Base-by-base conservation (phyloP, 768 basidiomycete species). In the Pluteus cervinus region DNA sequence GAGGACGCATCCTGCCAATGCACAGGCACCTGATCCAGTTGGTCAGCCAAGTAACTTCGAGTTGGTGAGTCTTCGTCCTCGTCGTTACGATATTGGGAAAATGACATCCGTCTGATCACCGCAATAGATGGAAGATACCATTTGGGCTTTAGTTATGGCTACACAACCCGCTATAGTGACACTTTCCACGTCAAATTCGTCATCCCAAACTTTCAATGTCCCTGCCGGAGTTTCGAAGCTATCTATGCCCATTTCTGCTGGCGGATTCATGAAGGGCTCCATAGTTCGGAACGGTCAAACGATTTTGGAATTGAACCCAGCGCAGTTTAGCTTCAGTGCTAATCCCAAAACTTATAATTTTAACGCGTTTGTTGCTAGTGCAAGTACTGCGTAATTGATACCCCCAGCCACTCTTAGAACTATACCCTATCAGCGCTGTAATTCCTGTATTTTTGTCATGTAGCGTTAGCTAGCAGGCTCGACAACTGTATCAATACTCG, bases 141-240 rank as follows among this genome's bases (percentile, higher is more conserved):
- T 84, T 16, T 88, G 85, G 81, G 83, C 65, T 5, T 64, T 85
- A n/a, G 71, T 81, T 4, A 62, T 86, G 45, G 65, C 79, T 12
- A 75, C 73, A 8, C 69, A 64, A 5, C 61, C 78, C 3, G 72
- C 69, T 1, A 73, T 53, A 10, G 78, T 86, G 14, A 71, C 63
- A 1, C 66, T 87, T 33, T 64, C 73, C 11, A 70, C 70, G 0
- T 69, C 73, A 3, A 36, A 64, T n/a, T 58, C 57, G 7, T 53
- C 55, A 22, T 61, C 65, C 5, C 59, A 69, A 45, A 69, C 64
- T 14, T 72, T 75, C 40, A 42, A 59, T 17, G 75, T 83, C 7
- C 52, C 64, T 5, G 61, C 76, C 7, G 86, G 86, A 14, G 57
- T 75, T 6, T 69, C 73, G 24, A 81, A 81, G 45, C 66, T 86